A percentile compares a stretch with the other conserved stretches of the same genome.
Evolutionary conservation across 1,139 yeast genomes (phyloP).

Genomic region (Taphrina communis): DNA sequence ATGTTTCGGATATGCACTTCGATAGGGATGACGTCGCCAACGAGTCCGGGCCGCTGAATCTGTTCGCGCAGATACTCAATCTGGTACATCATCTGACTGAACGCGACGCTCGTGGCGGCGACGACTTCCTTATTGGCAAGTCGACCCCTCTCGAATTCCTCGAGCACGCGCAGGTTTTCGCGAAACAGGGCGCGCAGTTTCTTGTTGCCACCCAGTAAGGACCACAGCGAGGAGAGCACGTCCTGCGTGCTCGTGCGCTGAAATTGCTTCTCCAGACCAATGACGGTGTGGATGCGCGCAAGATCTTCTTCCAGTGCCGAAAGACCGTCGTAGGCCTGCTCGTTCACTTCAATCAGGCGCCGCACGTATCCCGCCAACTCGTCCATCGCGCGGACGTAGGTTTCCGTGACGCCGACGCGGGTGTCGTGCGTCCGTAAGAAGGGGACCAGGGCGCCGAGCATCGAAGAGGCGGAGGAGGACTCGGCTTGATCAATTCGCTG

Average conservation of each 20-base stretch:
- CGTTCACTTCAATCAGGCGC: conserved; percentile 24
- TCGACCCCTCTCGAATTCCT: conserved; percentile 24
- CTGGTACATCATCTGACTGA: conserved; percentile 37
- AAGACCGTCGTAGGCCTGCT: conserved; percentile 22
- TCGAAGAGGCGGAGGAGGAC: conserved; percentile 10
- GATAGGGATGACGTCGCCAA: conserved; percentile 29
- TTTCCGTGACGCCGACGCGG: conserved; percentile 22
- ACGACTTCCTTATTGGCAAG: conserved; percentile 26
- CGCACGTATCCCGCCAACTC: conserved; percentile 18
- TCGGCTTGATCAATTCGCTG: conserved; percentile 8
- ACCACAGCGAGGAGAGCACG: conserved; percentile 31
- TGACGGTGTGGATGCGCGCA: conserved; percentile 21
- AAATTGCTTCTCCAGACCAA: conserved; percentile 32
- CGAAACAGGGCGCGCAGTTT: conserved; percentile 13
- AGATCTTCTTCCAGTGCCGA: conserved; percentile 28
- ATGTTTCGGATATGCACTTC: conserved; percentile 33
- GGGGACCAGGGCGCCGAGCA: conserved; percentile 26
- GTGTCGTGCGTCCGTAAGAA: conserved; percentile 20
- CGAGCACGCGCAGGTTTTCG: conserved; percentile 21
- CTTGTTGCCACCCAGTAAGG: conserved; percentile 30
- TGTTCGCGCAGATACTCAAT: conserved; percentile 30
- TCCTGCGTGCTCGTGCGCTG: conserved; percentile 21
- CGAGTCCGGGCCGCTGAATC: conserved; percentile 28
- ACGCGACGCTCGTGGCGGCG: conserved; percentile 34
- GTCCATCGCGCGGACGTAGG: conserved; percentile 37